Conservation (phyloP, 2,329 filamentous ascomycete species). For the Cadophora luteo-olivacea region DNA sequence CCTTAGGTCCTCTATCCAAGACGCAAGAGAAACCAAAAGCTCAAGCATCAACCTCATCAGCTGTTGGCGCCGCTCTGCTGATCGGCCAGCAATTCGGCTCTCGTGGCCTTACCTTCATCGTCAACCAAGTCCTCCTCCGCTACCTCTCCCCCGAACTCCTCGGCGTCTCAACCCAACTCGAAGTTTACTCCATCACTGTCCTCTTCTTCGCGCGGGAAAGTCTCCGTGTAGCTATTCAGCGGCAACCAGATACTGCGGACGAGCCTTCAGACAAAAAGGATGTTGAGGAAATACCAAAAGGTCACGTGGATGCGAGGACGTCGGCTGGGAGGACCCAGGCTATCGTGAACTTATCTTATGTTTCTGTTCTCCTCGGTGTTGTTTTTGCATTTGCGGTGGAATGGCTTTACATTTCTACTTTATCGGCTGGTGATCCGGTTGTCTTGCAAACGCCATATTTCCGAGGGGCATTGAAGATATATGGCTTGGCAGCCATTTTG, state of each 20-base stretch:
- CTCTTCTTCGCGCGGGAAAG: slow-evolving; percentile 94
- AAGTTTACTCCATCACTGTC: slow-evolving; percentile 91
- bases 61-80: slow-evolving; percentile 53
- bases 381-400: slow-evolving; percentile 69
- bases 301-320: slow-evolving; percentile 39
- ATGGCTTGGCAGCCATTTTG: slow-evolving; percentile 63
- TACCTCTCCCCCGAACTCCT: slow-evolving; percentile 85
- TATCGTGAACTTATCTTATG: slow-evolving; percentile 86
- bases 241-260: slow-evolving; percentile 59
- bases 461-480: slow-evolving; percentile 57
- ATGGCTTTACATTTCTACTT: slow-evolving; percentile 67
- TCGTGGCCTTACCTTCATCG: slow-evolving; percentile 85
- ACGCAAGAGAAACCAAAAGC: neutral
- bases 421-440: slow-evolving; percentile 53
- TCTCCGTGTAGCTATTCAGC: slow-evolving; percentile 87
- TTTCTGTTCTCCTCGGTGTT: slow-evolving; percentile 74
- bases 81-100: slow-evolving; percentile 88
- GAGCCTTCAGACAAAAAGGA: slow-evolving; percentile 19
- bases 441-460: slow-evolving; percentile 68
- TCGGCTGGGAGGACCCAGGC: slow-evolving; percentile 65
- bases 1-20: neutral
- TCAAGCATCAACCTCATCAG: slow-evolving; percentile 30
- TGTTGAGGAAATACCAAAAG: slow-evolving; percentile 31
- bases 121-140: slow-evolving; percentile 90
- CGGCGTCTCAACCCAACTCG: slow-evolving; percentile 86